Base-by-base conservation (phyloP, 352 stramenopile species). In the Phytophthora ohioensis region DNA sequence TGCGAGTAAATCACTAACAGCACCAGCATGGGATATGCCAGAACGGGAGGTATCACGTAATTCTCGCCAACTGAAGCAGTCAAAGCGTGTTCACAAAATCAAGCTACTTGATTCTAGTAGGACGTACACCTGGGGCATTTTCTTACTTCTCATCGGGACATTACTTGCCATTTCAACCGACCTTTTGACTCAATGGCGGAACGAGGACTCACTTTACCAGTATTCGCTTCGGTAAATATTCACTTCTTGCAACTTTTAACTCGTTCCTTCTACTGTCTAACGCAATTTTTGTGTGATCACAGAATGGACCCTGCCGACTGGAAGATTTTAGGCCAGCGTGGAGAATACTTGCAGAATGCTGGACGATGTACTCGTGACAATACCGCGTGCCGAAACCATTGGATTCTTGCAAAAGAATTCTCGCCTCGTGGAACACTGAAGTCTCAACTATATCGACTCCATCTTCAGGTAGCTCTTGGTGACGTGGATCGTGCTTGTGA, bases 231-330 rank as follows among this genome's bases (percentile, higher is more conserved):
- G 60, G 71, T 80, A 78, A 9, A 12, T n/a, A 27, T 27, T 27
- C 21, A 21, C 39, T 11, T 4, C 35, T 39, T 17, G 51, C 5
- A 42, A 17, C 6, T 3, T 31, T 27, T 30, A 27, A 27, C 21
- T 27, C 21, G 30, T 41, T 11, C 5, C 5, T 12, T 48, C 32
- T 39, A 5, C 27, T 9, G 43, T 32, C 48, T 48, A 11, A 64
- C 43, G 38, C 15, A 34, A 8, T 12, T 38, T 47, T 34, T 0
- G 12, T 51, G 11, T 30, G 9, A 12, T 39, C 42, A 59, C 45
- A 69, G 75, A 9, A 43, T 67, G 30, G 81, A 90, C 27, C 78
- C 75, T 1, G 48, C 68, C 2, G 81, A 88, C 34, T 90, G 81
- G 81, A 74, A 78, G 32, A 62, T 79, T 8, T 57, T 82, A n/a